Conservation (phyloP, 805 yeast species). For the Maudiozyma pseudohumilis region DNA sequence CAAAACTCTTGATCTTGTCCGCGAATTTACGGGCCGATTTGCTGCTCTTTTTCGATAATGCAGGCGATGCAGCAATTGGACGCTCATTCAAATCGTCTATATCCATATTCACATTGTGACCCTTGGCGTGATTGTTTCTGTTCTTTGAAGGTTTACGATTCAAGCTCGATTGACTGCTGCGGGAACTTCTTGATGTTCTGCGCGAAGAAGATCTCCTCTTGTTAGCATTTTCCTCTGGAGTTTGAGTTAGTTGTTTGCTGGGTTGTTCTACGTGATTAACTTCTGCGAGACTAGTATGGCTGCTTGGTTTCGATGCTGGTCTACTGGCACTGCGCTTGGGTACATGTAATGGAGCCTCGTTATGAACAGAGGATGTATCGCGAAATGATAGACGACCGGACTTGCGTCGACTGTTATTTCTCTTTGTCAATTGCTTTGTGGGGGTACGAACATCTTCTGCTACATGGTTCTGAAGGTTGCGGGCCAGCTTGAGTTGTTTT, state of each 20-base stretch:
- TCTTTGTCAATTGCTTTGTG: not conserved
- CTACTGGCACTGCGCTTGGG: not conserved
- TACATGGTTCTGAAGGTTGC: slow-evolving; percentile 26
- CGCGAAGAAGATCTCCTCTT: too few relatives aligned
- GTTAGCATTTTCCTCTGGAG: too few relatives aligned
- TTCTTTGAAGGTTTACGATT: not conserved
- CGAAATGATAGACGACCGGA: not conserved
- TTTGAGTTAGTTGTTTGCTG: too few relatives aligned
- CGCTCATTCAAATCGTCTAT: not conserved
- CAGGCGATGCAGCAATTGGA: not conserved
- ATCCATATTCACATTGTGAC: not conserved
- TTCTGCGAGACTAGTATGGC: too few relatives aligned
- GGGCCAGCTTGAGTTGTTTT: slow-evolving; percentile 61
- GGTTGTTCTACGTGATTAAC: too few relatives aligned
- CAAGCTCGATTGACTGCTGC: too few relatives aligned
- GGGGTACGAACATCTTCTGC: not conserved
- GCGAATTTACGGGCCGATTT: slow-evolving; percentile 7
- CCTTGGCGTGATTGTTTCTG: not conserved
- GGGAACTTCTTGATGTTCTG: too few relatives aligned
- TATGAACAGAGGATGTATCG: too few relatives aligned
- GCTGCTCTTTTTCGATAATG: not conserved
- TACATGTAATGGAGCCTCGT: too few relatives aligned
- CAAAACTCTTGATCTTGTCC: slow-evolving; percentile 14
- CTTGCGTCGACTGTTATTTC: not conserved
- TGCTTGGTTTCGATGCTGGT: not conserved